Evolutionary conservation across 2,329 filamentous ascomycete genomes (phyloP).

Genomic region (Beauveria medogensis): DNA sequence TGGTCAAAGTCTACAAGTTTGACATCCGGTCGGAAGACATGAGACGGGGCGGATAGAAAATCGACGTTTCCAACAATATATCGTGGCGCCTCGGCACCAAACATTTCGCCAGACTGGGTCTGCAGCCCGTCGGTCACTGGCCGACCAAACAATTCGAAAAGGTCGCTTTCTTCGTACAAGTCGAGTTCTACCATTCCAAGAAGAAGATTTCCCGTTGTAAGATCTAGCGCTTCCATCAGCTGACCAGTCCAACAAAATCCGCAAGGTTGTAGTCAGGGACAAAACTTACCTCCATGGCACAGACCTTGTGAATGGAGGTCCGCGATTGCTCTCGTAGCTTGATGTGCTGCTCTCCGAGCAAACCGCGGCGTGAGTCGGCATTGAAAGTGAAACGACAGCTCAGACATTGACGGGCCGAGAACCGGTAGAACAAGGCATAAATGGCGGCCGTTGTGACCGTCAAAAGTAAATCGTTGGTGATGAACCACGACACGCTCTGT

Average conservation of each 20-base stretch:
- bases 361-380: slow-evolving; percentile 15
- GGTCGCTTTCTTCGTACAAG: slow-evolving; percentile 5
- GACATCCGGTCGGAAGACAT: slow-evolving; percentile 14
- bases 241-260: background rate
- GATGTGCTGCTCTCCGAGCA: slow-evolving; percentile 8
- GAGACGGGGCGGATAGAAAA: slow-evolving; percentile 13
- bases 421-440: slow-evolving; percentile 20
- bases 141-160: slow-evolving; percentile 12
- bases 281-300: slow-evolving; percentile 20
- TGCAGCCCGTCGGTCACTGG: slow-evolving; percentile 11
- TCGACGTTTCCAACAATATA: slow-evolving; percentile 18
- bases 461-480: slow-evolving; percentile 14
- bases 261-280: background rate
- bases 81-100: slow-evolving; percentile 15
- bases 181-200: slow-evolving; percentile 12
- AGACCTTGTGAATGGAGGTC: slow-evolving; percentile 16
- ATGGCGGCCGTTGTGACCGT: slow-evolving; percentile 20
- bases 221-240: slow-evolving; percentile 11
- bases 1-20: slow-evolving; percentile 18
- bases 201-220: slow-evolving; percentile 17
- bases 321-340: slow-evolving; percentile 15
- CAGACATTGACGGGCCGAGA: slow-evolving; percentile 15
- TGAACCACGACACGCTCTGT: slow-evolving; percentile 8
- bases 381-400: slow-evolving; percentile 12
- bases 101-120: slow-evolving; percentile 14